Conservation (phyloP, 345 rosid genomes). For the Sonneratia alba region DNA sequence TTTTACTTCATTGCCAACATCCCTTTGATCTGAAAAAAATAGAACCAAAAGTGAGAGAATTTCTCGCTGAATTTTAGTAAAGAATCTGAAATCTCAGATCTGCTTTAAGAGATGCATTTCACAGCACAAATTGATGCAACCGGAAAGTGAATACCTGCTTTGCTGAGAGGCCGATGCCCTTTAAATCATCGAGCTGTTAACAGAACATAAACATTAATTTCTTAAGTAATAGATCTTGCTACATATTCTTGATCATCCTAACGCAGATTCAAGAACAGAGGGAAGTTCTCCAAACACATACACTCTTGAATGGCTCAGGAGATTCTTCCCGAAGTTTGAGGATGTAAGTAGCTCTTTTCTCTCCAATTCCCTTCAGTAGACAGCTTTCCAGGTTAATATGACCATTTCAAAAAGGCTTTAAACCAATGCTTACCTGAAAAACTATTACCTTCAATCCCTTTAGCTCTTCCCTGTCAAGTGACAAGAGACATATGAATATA, state of each 20-base stretch:
- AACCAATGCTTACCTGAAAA: neutral
- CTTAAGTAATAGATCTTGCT: constrained; percentile 1
- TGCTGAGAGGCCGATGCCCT: constrained; percentile 63
- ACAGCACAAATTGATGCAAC: neutral
- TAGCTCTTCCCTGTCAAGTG: constrained; percentile 48
- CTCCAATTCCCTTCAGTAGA: constrained; percentile 63
- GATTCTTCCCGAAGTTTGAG: constrained; percentile 52
- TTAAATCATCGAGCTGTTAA: constrained; percentile 58
- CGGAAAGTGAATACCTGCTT: constrained; percentile 42
- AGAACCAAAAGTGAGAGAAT: neutral
- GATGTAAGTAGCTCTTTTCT: constrained; percentile 62
- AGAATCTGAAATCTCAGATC: neutral
- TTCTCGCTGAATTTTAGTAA: neutral
- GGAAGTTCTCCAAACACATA: constrained; percentile 17
- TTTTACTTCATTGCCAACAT: neutral
- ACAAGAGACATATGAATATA: neutral
- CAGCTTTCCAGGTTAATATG: neutral
- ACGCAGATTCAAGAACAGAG: neutral
- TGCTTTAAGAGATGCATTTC: neutral
- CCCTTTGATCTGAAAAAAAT: neutral
- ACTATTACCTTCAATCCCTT: constrained; percentile 56
- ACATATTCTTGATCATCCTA: neutral
- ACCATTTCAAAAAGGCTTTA: neutral
- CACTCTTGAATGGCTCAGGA: constrained; percentile 55
- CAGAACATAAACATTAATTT: constrained; percentile 3